Evolutionary conservation across 2,329 filamentous ascomycete genomes (phyloP).

Genomic region (Grosmannia huntii): DNA sequence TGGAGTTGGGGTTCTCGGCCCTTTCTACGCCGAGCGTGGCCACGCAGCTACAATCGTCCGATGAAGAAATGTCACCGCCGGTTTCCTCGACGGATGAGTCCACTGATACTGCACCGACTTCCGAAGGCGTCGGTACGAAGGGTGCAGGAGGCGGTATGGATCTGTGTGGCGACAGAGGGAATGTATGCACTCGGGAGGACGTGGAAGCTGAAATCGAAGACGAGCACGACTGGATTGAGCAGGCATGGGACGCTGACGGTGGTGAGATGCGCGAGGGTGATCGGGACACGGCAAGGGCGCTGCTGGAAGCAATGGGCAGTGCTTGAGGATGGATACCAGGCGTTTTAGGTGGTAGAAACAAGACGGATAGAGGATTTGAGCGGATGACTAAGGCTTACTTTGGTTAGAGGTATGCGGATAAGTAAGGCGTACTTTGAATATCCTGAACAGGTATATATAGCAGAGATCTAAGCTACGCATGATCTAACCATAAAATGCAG

Average conservation of each 20-base stretch:
- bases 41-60: slow-evolving; percentile 11
- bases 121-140: slow-evolving; percentile 15
- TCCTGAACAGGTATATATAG: not conserved
- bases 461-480: not conserved
- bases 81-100: not conserved
- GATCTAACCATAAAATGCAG: not conserved
- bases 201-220: slow-evolving; percentile 10
- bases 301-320: slow-evolving; percentile 23
- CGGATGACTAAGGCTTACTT: no score
- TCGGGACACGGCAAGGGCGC: slow-evolving; percentile 23
- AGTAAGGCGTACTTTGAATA: not conserved
- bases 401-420: no score
- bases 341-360: not conserved
- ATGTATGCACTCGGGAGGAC: not conserved
- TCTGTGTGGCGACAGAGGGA: no score
- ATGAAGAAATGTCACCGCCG: slow-evolving; percentile 12
- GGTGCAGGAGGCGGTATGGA: not conserved
- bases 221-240: slow-evolving; percentile 25
- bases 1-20: not conserved
- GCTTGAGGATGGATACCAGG: not conserved
- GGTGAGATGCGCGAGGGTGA: slow-evolving; percentile 16
- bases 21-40: not conserved
- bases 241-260: slow-evolving; percentile 18
- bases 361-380: not conserved
- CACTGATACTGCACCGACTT: not conserved